A percentile compares a stretch with the other conserved stretches of the same genome.
Evolutionary conservation across 2,329 filamentous ascomycete genomes (phyloP).

Genomic region (Cladosporium cucumerinum): DNA sequence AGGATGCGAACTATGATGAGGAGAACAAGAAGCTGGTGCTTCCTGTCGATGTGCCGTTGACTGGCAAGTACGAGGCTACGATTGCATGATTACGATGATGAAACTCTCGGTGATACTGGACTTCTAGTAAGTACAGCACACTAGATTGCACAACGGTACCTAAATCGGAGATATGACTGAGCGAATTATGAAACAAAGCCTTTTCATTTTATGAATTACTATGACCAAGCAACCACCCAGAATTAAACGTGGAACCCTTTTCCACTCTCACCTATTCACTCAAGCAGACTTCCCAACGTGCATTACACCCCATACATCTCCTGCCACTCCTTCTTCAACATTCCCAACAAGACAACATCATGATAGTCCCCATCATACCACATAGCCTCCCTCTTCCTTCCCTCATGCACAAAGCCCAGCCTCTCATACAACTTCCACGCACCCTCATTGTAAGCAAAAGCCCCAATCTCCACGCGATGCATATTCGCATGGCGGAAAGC

Average conservation of each 20-base stretch:
- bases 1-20: conserved; percentile 16
- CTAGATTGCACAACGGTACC: neutral
- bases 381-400: conserved; percentile 41
- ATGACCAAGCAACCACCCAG: neutral
- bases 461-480: conserved; percentile 44
- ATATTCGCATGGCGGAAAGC: conserved; percentile 45
- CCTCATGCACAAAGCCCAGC: conserved; percentile 47
- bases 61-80: conserved; percentile 14
- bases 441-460: conserved; percentile 41
- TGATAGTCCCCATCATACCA: conserved; percentile 44
- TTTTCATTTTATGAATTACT: no score
- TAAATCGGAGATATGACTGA: neutral
- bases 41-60: conserved; percentile 21
- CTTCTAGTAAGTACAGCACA: neutral
- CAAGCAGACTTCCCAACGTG: neutral
- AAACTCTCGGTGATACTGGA: no score
- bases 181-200: neutral
- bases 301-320: conserved; percentile 15
- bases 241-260: neutral
- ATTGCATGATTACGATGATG: conserved; percentile 12
- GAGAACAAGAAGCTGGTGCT: conserved; percentile 17
- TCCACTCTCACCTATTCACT: neutral
- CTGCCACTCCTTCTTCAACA: conserved; percentile 42
- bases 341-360: conserved; percentile 35
- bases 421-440: conserved; percentile 44